Evolutionary conservation across 1,284 basidiomycete species (phyloP).

Genomic region (Ustilago bromivora): DNA sequence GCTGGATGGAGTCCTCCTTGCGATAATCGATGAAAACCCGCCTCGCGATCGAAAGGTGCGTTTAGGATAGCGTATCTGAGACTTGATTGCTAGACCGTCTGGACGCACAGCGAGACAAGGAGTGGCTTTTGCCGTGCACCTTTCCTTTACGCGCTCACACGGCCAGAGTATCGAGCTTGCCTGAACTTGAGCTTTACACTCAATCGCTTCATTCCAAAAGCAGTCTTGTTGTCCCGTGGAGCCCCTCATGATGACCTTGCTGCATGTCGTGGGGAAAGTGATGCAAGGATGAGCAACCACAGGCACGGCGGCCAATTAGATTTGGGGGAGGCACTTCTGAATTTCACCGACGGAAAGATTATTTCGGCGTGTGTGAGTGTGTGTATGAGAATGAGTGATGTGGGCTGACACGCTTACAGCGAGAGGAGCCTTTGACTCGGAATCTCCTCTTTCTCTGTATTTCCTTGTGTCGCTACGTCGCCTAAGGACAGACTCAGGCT

Average conservation of each 20-base stretch:
- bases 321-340: slow-evolving; percentile 1
- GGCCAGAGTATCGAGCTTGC: neutral
- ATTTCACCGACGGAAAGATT: slow-evolving; percentile 17
- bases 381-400: neutral
- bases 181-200: neutral
- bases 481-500: neutral
- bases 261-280: slow-evolving; percentile 13
- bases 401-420: neutral
- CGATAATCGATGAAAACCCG: slow-evolving; percentile 10
- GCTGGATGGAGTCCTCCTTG: slow-evolving; percentile 14
- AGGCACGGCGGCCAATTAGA: slow-evolving; percentile 6
- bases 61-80: slow-evolving; percentile 2
- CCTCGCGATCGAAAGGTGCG: slow-evolving; percentile 37
- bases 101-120: neutral
- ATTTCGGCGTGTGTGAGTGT: neutral
- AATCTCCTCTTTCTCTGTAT: neutral
- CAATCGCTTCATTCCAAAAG: neutral
- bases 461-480: neutral
- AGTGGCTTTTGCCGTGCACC: neutral
- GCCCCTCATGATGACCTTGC: slow-evolving; percentile 23
- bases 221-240: slow-evolving; percentile 32
- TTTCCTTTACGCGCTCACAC: neutral
- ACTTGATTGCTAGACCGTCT: neutral
- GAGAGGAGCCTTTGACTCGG: neutral
- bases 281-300: slow-evolving; percentile 15